These are phyloP conservation scores for Copromyces sp. DNA, from an alignment of 495 filamentous ascomycete genomes.

Conservation along the genomic window DNA sequence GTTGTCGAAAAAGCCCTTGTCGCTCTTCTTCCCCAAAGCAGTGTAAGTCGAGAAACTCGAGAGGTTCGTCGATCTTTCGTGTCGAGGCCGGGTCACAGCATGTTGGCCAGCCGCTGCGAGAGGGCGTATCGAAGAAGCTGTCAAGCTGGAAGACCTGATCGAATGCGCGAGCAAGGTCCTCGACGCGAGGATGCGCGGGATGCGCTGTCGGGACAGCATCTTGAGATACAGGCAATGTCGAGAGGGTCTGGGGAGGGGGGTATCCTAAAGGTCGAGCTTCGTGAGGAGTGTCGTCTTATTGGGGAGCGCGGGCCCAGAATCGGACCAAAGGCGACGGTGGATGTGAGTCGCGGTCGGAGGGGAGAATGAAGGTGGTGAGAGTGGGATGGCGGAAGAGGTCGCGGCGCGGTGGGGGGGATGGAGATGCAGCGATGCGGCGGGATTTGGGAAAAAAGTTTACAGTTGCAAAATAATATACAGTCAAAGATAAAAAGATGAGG, in stretches of 20 bases:
- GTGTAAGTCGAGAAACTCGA: conserved; percentile 32
- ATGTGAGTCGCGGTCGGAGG: not conserved
- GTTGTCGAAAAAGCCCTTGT: conserved; percentile 34
- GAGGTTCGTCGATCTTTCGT: conserved; percentile 6
- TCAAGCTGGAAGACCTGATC: conserved; percentile 8
- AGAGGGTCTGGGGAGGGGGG: not conserved
- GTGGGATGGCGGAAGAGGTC: not conserved
- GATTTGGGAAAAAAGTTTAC: not conserved
- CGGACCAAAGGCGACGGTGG: not conserved
- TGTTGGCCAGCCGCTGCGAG: conserved; percentile 7
- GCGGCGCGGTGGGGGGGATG: not conserved
- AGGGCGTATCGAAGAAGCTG: conserved; percentile 7
- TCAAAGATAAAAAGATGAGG: not conserved
- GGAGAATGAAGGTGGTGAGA: not conserved
- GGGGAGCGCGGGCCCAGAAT: not conserved
- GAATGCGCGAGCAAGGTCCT: conserved; percentile 8
- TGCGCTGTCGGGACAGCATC: conserved; percentile 26
- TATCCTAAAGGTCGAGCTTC: not conserved
- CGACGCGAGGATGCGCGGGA: conserved; percentile 16
- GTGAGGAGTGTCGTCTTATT: not conserved
- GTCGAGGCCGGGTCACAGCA: conserved; percentile 7
- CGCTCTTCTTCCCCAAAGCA: conserved; percentile 30
- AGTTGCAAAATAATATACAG: not conserved
- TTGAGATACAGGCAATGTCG: conserved; percentile 1
- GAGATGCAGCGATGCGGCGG: not conserved